phyloP scores from a whole-genome alignment of 73 alveolate species.

The Paramecium primaurelia region DNA sequence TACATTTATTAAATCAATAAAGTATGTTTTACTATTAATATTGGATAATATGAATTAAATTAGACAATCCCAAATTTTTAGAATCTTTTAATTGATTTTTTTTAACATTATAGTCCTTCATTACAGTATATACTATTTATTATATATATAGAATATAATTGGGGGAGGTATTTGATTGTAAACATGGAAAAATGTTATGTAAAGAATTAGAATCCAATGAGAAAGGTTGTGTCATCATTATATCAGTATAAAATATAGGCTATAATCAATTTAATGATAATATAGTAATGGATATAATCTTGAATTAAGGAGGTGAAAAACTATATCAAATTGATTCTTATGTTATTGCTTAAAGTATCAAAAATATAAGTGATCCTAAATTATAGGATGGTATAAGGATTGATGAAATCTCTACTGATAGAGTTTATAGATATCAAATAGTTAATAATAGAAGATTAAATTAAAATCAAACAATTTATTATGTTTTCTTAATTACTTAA shows the following conservation, averaged over 20 bases:
- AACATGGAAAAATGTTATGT: background rate
- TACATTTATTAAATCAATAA: background rate
- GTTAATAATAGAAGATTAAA: background rate
- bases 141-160: background rate
- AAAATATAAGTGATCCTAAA: background rate
- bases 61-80: background rate
- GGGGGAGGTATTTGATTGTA: background rate
- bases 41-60: background rate
- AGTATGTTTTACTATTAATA: background rate
- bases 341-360: background rate
- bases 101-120: background rate
- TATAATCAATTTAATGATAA: background rate
- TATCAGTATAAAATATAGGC: background rate
- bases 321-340: background rate
- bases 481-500: background rate
- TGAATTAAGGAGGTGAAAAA: constrained; percentile 3
- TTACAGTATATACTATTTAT: background rate
- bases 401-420: background rate
- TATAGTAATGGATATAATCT: background rate
- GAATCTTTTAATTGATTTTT: background rate
- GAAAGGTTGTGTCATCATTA: background rate
- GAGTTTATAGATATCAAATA: background rate
- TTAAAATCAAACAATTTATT: background rate
- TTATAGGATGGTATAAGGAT: background rate
- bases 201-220: background rate